phyloP scores from a whole-genome alignment of 1,284 basidiomycete species.

The Coniophora puteana region DNA sequence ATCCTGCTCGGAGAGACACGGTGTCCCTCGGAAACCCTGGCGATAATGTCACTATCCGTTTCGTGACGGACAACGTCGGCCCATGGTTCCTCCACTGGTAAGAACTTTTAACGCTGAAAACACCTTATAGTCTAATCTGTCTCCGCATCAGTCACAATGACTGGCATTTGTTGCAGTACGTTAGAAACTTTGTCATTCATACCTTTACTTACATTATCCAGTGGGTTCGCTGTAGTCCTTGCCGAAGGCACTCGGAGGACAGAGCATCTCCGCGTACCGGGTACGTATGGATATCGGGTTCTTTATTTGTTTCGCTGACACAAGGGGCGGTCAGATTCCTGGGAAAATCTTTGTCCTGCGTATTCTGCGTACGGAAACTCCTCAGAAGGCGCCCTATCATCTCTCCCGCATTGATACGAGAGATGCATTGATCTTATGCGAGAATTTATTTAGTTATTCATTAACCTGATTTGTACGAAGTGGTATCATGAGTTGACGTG shows the following conservation, averaged over 20 bases:
- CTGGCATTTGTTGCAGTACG: constrained; percentile 20
- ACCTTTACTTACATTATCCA: constrained; percentile 17
- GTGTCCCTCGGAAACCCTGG: constrained; percentile 26
- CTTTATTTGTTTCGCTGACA: no score
- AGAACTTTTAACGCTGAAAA: constrained; percentile 8
- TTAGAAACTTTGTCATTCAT: constrained; percentile 22
- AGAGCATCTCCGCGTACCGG: constrained; percentile 17
- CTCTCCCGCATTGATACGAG: no score
- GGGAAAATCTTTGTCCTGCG: no score
- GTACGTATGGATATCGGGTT: no score
- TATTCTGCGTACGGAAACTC: no score
- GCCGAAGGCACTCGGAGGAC: constrained; percentile 27
- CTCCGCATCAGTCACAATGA: constrained; percentile 20
- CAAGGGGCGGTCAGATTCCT: no score
- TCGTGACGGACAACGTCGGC: constrained; percentile 21
- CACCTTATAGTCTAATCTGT: constrained; percentile 10
- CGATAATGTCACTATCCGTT: constrained; percentile 28
- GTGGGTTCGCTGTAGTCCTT: constrained; percentile 28
- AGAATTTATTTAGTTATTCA: no score
- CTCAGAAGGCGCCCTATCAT: no score
- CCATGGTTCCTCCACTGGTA: constrained; percentile 20
- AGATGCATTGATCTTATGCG: no score
- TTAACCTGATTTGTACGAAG: no score
- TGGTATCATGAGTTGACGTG: no score
- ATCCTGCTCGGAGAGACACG: constrained; percentile 29